Percentiles rank a stretch among this genome's conserved stretches.
Conservation (phyloP, 106 monocot genomes). For the Posidonia australis region DNA sequence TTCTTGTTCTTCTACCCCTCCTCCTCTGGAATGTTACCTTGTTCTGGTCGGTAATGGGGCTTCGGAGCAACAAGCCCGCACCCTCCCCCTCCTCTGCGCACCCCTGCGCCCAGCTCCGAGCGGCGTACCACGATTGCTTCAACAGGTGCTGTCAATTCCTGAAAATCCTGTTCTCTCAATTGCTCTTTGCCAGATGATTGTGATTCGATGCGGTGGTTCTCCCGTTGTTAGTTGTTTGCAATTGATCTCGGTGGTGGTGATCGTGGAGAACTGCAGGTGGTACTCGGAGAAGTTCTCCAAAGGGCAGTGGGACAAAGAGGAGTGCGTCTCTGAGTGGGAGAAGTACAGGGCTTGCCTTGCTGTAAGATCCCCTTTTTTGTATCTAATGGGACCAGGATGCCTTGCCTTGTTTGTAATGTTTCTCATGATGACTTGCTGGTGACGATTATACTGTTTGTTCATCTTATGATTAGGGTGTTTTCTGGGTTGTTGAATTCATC, state of each 20-base stretch:
- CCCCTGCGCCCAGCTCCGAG: constrained; percentile 49
- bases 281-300: constrained; percentile 93
- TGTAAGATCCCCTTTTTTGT: constrained; percentile 15
- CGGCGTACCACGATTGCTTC: constrained; percentile 83
- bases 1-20: too few relatives aligned
- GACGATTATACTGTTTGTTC: too few relatives aligned
- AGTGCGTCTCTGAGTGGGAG: constrained; percentile 80
- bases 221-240: not conserved
- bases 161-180: constrained; percentile 4
- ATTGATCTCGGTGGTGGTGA: not conserved
- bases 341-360: constrained; percentile 84
- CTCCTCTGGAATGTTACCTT: too few relatives aligned
- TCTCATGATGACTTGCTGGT: too few relatives aligned
- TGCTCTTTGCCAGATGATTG: not conserved
- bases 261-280: constrained; percentile 39
- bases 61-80: constrained; percentile 8
- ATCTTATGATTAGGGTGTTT: too few relatives aligned
- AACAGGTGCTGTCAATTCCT: constrained; percentile 40
- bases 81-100: constrained; percentile 17
- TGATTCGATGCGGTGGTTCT: not conserved
- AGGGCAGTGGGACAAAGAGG: constrained; percentile 68
- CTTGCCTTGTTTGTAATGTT: too few relatives aligned
- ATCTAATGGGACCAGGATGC: too few relatives aligned
- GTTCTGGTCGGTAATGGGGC: constrained; percentile 5
- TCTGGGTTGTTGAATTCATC: too few relatives aligned